Evolutionary conservation across 2,329 filamentous ascomycete species (phyloP).

Genomic region (Aspergillus calidoustus): DNA sequence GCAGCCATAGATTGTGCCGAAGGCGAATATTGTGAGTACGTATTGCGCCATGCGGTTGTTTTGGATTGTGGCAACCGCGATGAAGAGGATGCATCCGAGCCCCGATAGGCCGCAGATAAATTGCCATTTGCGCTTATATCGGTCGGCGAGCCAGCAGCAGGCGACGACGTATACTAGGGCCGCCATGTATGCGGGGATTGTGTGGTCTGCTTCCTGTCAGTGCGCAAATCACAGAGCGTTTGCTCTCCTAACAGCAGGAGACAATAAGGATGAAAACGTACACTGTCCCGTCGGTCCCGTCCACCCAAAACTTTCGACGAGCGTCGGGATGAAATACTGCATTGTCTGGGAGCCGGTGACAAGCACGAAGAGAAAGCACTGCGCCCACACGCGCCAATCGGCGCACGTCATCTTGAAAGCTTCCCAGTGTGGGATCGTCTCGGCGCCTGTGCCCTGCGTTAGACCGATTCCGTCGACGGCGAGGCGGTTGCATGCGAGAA

Average conservation of each 20-base stretch:
- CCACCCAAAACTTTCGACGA: conserved; percentile 37
- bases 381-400: conserved; percentile 25
- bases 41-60: conserved; percentile 22
- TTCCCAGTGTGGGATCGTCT: conserved; percentile 26
- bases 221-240: not conserved
- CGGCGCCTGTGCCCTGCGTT: conserved; percentile 22
- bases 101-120: conserved; percentile 31
- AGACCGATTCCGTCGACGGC: conserved; percentile 29
- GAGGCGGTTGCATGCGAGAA: conserved; percentile 30
- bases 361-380: conserved; percentile 32
- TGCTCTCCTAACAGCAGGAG: no score
- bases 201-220: conserved; percentile 20
- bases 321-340: conserved; percentile 40
- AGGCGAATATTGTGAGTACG: conserved; percentile 33
- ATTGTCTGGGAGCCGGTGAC: conserved; percentile 37
- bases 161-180: conserved; percentile 31
- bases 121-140: conserved; percentile 32
- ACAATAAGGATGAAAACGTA: not conserved
- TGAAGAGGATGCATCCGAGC: conserved; percentile 30
- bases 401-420: conserved; percentile 33
- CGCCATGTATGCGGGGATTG: conserved; percentile 32
- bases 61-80: conserved; percentile 20
- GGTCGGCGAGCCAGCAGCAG: conserved; percentile 31
- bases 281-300: conserved; percentile 11
- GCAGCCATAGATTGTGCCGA: conserved; percentile 33